phyloP scores from a whole-genome alignment of 352 stramenopile genomes.

The Globisporangium spinosum region DNA sequence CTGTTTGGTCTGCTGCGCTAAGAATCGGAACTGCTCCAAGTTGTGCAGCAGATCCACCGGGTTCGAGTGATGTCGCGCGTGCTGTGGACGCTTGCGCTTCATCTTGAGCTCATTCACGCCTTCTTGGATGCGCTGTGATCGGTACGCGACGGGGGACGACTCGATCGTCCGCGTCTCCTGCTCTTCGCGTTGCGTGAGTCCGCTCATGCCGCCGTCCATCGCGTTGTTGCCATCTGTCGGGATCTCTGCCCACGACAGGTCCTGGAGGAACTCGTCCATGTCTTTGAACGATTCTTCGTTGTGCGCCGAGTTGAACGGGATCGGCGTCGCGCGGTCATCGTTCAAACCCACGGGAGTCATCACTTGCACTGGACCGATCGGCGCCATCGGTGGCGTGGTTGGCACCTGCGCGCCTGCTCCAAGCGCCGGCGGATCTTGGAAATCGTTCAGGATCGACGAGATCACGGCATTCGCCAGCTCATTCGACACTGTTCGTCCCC shows the following conservation, averaged over 20 bases:
- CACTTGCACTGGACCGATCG: constrained; percentile 32
- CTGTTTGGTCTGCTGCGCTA: constrained; percentile 60
- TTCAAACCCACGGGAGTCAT: constrained; percentile 17
- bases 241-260: constrained; percentile 26
- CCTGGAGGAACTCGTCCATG: constrained; percentile 52
- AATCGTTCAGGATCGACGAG: constrained; percentile 23
- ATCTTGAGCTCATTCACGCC: constrained; percentile 72
- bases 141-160: constrained; percentile 38
- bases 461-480: constrained; percentile 23
- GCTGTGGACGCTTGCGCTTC: constrained; percentile 68
- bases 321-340: constrained; percentile 11
- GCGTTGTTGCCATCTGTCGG: not conserved
- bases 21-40: constrained; percentile 63
- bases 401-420: not conserved
- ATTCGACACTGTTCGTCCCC: constrained; percentile 4
- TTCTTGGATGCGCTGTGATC: constrained; percentile 59
- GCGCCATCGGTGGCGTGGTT: not conserved
- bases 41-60: constrained; percentile 76
- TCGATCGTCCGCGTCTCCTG: constrained; percentile 11
- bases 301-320: constrained; percentile 22
- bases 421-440: constrained; percentile 17
- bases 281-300: constrained; percentile 37
- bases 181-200: constrained; percentile 16
- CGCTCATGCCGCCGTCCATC: constrained; percentile 5
- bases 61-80: constrained; percentile 69